These are phyloP conservation scores for Mycena kentingensis DNA, from an alignment of 768 basidiomycete genomes.

Conservation along the genomic window DNA sequence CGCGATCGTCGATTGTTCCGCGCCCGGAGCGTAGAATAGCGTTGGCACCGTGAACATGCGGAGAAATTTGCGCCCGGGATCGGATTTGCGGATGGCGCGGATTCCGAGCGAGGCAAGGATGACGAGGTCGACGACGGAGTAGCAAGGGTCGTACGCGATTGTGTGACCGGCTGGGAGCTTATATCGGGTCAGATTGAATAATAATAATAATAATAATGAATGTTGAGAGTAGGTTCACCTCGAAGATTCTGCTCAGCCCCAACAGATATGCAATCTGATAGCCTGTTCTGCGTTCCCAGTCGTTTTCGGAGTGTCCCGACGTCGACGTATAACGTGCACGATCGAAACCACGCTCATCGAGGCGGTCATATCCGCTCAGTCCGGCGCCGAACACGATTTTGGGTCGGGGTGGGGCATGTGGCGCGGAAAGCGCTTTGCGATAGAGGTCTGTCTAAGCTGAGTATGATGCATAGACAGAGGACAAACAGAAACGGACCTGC, in stretches of 20 bases:
- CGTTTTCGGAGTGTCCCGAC: background rate
- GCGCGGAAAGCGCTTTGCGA: background rate
- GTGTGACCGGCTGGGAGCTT: conserved; percentile 17
- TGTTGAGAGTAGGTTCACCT: too few relatives aligned
- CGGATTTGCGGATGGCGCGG: conserved; percentile 8
- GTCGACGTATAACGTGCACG: conserved; percentile 12
- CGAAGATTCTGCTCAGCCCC: conserved; percentile 13
- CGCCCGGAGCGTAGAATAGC: conserved; percentile 21
- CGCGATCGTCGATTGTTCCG: conserved; percentile 12
- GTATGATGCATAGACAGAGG: background rate
- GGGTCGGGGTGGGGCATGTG: conserved; percentile 5
- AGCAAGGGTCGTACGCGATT: conserved; percentile 21
- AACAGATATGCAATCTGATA: conserved; percentile 22
- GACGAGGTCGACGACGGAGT: conserved; percentile 17
- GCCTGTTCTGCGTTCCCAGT: conserved; percentile 12
- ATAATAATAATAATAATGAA: too few relatives aligned
- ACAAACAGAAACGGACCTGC: conserved; percentile 1
- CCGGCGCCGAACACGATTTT: conserved; percentile 15
- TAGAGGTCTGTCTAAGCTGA: background rate
- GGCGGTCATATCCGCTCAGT: conserved; percentile 20
- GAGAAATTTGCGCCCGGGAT: conserved; percentile 16
- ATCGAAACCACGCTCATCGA: conserved; percentile 17
- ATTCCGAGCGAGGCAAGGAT: conserved; percentile 17
- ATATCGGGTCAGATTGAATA: too few relatives aligned
- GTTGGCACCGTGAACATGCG: conserved; percentile 15